A percentile compares a stretch with the other conserved stretches of the same genome.
Conservation (phyloP, 2,329 filamentous ascomycete species). For the Beauveria asiatica region DNA sequence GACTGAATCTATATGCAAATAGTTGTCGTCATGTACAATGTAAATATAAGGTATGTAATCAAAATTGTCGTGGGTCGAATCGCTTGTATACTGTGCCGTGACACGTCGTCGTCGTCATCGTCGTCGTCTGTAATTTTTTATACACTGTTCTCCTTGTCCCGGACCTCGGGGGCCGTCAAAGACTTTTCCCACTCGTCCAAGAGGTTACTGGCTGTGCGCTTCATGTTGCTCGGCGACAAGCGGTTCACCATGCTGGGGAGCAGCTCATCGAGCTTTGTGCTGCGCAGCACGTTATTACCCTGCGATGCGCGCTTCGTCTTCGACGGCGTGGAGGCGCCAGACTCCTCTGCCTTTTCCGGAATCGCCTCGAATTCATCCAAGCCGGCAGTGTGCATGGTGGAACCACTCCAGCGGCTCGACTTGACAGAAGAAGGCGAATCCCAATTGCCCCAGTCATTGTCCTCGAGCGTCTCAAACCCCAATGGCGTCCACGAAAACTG, state of each 20-base stretch:
- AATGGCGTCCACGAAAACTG: slow-evolving; percentile 54
- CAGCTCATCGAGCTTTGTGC: slow-evolving; percentile 44
- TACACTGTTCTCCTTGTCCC: slow-evolving; percentile 26
- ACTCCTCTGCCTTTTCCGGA: slow-evolving; percentile 40
- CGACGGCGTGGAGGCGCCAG: slow-evolving; percentile 40
- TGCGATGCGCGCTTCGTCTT: slow-evolving; percentile 25
- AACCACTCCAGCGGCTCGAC: slow-evolving; percentile 56
- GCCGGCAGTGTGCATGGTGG: slow-evolving; percentile 37
- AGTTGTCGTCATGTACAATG: background rate
- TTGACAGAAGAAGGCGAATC: slow-evolving; percentile 47
- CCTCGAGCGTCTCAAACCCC: slow-evolving; percentile 47
- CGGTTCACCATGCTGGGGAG: slow-evolving; percentile 65
- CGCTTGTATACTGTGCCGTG: background rate
- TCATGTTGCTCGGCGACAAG: slow-evolving; percentile 66
- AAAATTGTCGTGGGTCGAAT: background rate
- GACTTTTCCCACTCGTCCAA: slow-evolving; percentile 86
- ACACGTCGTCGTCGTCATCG: background rate
- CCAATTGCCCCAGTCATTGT: slow-evolving; percentile 59
- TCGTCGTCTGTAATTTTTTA: slow-evolving; percentile 11
- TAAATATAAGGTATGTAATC: background rate
- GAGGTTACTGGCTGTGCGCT: slow-evolving; percentile 72
- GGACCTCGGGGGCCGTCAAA: slow-evolving; percentile 22
- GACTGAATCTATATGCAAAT: slow-evolving; percentile 1
- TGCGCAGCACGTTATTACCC: slow-evolving; percentile 25
- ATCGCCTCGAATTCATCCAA: slow-evolving; percentile 36